A percentile compares a stretch with the other conserved stretches of the same genome.
phyloP scores from a whole-genome alignment of 306 rosid species.

The Prinsepia uniflora region DNA sequence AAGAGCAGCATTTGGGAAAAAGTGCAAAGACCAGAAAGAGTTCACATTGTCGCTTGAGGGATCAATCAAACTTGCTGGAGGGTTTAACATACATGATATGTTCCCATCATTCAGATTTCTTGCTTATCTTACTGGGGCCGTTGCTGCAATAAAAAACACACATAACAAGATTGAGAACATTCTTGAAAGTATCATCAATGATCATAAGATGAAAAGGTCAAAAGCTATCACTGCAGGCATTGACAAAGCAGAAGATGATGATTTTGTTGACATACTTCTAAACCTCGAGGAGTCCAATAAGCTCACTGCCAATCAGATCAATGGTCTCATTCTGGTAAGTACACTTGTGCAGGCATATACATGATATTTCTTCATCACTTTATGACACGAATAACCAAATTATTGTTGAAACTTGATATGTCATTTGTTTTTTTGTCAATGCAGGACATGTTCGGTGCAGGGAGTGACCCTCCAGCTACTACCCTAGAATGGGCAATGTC shows the following conservation, averaged over 20 bases:
- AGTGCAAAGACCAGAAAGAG: conserved; percentile 16
- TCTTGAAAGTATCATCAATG: neutral
- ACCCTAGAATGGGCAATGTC: conserved; percentile 37
- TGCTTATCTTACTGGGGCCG: neutral
- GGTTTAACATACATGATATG: conserved; percentile 9
- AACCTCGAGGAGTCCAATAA: conserved; percentile 3
- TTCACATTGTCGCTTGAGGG: conserved; percentile 4
- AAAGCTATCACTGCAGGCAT: neutral
- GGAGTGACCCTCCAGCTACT: conserved; percentile 38
- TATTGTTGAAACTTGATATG: neutral
- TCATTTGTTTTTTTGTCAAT: neutral
- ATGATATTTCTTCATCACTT: no score
- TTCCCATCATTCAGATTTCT: conserved; percentile 1
- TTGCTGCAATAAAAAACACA: neutral
- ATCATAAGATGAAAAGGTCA: neutral
- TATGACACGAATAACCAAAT: no score
- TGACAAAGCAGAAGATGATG: neutral
- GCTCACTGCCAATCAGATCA: conserved; percentile 35
- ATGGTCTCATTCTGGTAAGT: conserved; percentile 33
- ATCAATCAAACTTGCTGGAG: neutral
- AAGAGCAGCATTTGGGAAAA: conserved; percentile 24
- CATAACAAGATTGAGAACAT: neutral
- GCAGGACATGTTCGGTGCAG: conserved; percentile 27
- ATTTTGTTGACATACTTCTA: conserved; percentile 11
- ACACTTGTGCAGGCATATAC: no score